These are phyloP conservation scores for Nothomitra cinnamomea DNA, from an alignment of 2,329 filamentous ascomycete species.

Conservation along the genomic window DNA sequence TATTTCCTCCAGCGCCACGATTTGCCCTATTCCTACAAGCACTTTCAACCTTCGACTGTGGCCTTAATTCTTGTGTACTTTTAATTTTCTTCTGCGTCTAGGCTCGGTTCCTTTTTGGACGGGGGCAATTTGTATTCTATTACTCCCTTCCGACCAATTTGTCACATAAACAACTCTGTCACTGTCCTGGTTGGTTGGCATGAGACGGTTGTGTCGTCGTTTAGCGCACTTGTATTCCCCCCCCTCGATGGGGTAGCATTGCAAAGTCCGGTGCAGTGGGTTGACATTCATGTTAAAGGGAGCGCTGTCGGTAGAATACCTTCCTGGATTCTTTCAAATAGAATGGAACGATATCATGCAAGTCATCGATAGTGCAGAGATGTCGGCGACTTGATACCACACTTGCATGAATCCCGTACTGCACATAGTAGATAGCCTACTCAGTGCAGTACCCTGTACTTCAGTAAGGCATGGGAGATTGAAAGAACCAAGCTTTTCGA, in stretches of 20 bases:
- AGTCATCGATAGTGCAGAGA: no score
- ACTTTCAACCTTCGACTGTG: background rate
- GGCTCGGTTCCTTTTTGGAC: background rate
- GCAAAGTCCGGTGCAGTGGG: no score
- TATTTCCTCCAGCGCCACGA: background rate
- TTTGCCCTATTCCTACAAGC: background rate
- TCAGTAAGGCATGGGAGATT: no score
- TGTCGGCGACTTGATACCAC: no score
- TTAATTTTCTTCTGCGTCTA: constrained; percentile 2
- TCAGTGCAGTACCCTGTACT: no score
- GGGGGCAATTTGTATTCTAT: background rate
- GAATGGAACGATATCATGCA: no score
- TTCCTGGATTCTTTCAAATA: no score
- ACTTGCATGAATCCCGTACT: no score
- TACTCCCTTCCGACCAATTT: background rate
- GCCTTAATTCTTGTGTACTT: background rate
- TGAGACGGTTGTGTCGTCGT: background rate
- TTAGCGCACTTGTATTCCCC: background rate
- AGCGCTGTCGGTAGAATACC: no score
- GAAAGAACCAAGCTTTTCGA: no score
- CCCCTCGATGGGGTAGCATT: background rate
- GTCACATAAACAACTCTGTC: constrained; percentile 2
- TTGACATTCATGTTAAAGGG: no score
- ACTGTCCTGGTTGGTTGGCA: background rate
- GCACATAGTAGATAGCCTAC: no score